Evolutionary conservation across 192 early-diverging fungal species (phyloP).

Genomic region (Rhizophagus sp.): DNA sequence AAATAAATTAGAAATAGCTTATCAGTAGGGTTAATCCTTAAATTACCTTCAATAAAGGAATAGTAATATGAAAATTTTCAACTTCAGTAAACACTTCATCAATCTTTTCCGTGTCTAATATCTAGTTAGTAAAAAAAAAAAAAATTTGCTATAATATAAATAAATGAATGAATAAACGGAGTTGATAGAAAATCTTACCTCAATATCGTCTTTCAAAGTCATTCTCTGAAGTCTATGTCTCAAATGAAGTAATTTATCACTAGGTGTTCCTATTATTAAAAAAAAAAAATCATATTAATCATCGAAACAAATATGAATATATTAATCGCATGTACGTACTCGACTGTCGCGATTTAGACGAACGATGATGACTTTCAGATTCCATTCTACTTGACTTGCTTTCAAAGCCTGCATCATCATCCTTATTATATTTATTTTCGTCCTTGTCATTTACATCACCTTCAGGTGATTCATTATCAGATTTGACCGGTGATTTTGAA

Average conservation of each 20-base stretch:
- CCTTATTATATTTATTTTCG: background rate
- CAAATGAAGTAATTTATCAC: slow-evolving; percentile 36
- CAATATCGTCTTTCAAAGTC: slow-evolving; percentile 34
- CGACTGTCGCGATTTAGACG: background rate
- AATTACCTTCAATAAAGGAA: slow-evolving; percentile 42
- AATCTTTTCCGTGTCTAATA: slow-evolving; percentile 35
- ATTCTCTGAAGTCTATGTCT: slow-evolving; percentile 46
- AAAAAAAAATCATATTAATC: background rate
- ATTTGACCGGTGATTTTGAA: background rate
- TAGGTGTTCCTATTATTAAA: slow-evolving; percentile 20
- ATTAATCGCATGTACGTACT: background rate
- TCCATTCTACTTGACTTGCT: slow-evolving; percentile 4
- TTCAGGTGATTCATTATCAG: slow-evolving; percentile 2
- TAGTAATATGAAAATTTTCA: slow-evolving; percentile 40
- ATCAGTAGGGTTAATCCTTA: background rate
- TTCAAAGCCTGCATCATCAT: background rate
- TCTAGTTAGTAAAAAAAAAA: background rate
- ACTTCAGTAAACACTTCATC: slow-evolving; percentile 41
- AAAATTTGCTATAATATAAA: background rate
- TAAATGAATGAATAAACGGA: background rate
- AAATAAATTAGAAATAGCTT: background rate
- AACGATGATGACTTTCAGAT: slow-evolving; percentile 9
- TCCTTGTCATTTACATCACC: background rate
- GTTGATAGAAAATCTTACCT: slow-evolving; percentile 21
- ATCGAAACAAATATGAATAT: no score